phyloP scores from a whole-genome alignment of 2,329 filamentous ascomycete genomes.

The Xylaria sp. region DNA sequence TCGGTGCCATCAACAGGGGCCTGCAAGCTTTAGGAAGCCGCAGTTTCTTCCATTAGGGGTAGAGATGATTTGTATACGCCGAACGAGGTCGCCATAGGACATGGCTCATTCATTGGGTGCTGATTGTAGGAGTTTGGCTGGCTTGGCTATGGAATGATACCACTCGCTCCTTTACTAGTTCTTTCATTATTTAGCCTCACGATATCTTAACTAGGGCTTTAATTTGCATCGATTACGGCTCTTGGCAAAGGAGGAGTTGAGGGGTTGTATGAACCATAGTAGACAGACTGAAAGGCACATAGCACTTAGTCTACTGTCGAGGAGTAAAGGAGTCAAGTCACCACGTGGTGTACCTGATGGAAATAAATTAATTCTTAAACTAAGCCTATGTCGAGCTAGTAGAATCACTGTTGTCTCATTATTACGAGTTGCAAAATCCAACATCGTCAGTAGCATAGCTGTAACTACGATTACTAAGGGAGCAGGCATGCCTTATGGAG shows the following conservation, averaged over 20 bases:
- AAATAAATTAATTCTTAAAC: slow-evolving; percentile 17
- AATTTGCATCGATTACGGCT: slow-evolving; percentile 28
- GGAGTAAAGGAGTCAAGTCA: slow-evolving; percentile 5
- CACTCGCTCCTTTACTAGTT: slow-evolving; percentile 23
- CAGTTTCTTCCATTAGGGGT: slow-evolving; percentile 56
- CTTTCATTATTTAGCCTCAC: slow-evolving; percentile 25
- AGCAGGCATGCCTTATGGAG: background rate
- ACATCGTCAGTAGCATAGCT: background rate
- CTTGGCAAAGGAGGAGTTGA: slow-evolving; percentile 9
- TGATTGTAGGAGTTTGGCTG: slow-evolving; percentile 27
- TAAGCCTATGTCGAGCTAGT: background rate
- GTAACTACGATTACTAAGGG: background rate
- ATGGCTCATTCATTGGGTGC: slow-evolving; percentile 22
- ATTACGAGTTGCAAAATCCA: background rate
- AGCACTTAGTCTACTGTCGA: slow-evolving; percentile 27
- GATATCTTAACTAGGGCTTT: slow-evolving; percentile 29
- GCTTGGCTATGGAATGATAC: slow-evolving; percentile 34
- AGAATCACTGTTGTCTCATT: background rate
- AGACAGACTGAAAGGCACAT: slow-evolving; percentile 21
- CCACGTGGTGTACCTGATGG: slow-evolving; percentile 15
- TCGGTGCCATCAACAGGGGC: slow-evolving; percentile 52
- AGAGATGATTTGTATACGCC: slow-evolving; percentile 35
- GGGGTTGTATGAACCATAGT: slow-evolving; percentile 22
- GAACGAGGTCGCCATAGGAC: background rate
- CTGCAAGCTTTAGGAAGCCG: slow-evolving; percentile 55